Evolutionary conservation across 306 rosid genomes (phyloP), one percentile per base, ranked within the genome.

Genomic region (Begonia loranthoides): DNA sequence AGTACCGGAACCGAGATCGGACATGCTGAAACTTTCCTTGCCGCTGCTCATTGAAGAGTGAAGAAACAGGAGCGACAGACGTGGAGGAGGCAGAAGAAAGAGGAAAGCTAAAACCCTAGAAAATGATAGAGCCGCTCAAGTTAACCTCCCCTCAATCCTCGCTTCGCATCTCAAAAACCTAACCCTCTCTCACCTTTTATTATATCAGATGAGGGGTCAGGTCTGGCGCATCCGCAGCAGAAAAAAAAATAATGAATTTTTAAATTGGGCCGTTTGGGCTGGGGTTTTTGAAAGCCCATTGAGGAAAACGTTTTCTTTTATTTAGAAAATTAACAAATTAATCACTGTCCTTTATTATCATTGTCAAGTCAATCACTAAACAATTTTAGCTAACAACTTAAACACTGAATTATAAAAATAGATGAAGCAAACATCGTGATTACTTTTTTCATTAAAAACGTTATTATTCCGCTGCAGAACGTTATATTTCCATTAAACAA

Each of bases 61-160:
- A 19, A 47, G 45, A 17, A 56, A 59, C 9, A 62, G 52, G 4
- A 21, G 46, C 38, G 33, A 28, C 9, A 22, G 44, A 15, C 17
- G 50, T 21, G 14, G 40, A 2, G 3, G 43, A 52, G 54, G 15
- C 50, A 48, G 54, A 22, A 57, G 50, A 10, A 41, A 55, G 71
- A 15, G 45, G 70, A 57, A 39, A 15, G 73, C 79, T 78, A 80
- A 87, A 83, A 80, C 96, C 96, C 96, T 87, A 87, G 84, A 61
- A 52, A 63, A 54, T 5, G 43, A 57, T 34, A 51, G 66, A 52
- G 59, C 55, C 57, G 51, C 61, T 10, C 50, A 73, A 64, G 71
- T 74, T 34, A 76, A 68, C 66, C 64, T 57, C 64, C 62, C 75
- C 71, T 66, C 13, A 66, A 68, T 68, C 64, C 73, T 39, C 65